phyloP scores from a whole-genome alignment of 306 rosid species.

The Cicer arietinum region DNA sequence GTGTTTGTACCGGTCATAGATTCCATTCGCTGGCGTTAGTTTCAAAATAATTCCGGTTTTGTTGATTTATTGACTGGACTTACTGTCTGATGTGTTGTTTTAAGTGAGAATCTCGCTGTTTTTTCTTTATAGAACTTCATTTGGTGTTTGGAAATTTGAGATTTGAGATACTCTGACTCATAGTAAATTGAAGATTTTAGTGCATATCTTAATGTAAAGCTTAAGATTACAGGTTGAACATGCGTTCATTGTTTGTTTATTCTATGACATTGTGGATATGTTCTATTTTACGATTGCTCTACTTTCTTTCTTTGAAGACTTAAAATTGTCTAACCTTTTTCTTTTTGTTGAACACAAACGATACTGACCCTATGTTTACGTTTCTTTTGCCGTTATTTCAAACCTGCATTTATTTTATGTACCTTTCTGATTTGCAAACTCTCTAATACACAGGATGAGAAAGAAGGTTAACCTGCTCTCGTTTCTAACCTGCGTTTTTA shows the following conservation, averaged over 20 bases:
- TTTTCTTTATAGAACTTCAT: background rate
- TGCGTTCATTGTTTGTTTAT: background rate
- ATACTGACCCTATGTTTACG: too few relatives aligned
- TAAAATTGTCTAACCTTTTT: background rate
- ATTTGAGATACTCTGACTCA: background rate
- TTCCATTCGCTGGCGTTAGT: background rate
- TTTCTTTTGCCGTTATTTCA: too few relatives aligned
- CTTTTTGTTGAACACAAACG: background rate
- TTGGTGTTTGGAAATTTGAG: background rate
- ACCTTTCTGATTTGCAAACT: too few relatives aligned
- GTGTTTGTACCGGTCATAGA: background rate
- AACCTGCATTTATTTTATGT: too few relatives aligned
- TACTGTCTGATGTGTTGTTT: slow-evolving; percentile 47
- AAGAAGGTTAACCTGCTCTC: too few relatives aligned
- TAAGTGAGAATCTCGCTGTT: slow-evolving; percentile 25
- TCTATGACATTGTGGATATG: background rate
- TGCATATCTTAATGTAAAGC: background rate
- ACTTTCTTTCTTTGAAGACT: background rate
- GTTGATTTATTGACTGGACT: slow-evolving; percentile 29
- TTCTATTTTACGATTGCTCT: background rate
- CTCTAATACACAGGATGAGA: too few relatives aligned
- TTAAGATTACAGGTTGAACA: background rate
- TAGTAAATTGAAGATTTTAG: slow-evolving; percentile 4
- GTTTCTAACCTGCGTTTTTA: too few relatives aligned
- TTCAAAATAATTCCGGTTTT: background rate